A percentile compares a stretch with the other conserved stretches of the same genome.
phyloP scores from a whole-genome alignment of 805 yeast species.

The Candida pini region DNA sequence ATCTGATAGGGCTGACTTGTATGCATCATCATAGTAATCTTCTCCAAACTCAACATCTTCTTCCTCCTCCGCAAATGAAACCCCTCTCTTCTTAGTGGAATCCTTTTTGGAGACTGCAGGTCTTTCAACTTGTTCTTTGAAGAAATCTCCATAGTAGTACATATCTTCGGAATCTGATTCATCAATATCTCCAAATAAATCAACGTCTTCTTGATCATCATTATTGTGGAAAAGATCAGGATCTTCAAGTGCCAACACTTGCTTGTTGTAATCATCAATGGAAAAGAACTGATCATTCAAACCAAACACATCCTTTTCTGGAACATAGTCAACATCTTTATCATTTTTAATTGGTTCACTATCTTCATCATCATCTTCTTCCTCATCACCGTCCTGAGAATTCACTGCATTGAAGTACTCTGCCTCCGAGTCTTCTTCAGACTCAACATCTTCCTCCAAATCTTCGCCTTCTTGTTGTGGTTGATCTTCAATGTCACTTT shows the following conservation, averaged over 20 bases:
- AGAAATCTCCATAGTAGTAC: conserved; percentile 63
- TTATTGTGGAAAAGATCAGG: conserved; percentile 35
- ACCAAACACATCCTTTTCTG: conserved; percentile 50
- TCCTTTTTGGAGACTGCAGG: conserved; percentile 13
- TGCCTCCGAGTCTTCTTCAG: conserved; percentile 25
- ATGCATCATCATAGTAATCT: conserved; percentile 56
- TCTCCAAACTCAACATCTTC: conserved; percentile 48
- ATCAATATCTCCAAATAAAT: conserved; percentile 46
- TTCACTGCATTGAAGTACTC: conserved; percentile 19
- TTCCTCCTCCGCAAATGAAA: conserved; percentile 15
- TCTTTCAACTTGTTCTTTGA: conserved; percentile 32
- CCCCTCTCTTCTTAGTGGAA: conserved; percentile 8
- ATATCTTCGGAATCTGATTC: conserved; percentile 44
- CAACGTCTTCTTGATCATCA: conserved; percentile 47
- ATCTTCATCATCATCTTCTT: conserved; percentile 25
- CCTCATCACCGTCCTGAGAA: conserved; percentile 8
- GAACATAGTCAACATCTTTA: conserved; percentile 17
- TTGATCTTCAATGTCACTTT: conserved; percentile 10
- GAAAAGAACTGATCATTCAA: conserved; percentile 81
- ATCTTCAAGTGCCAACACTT: conserved; percentile 58
- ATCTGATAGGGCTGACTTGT: conserved; percentile 58
- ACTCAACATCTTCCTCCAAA: conserved; percentile 22
- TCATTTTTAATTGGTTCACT: conserved; percentile 18
- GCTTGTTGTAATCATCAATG: conserved; percentile 78
- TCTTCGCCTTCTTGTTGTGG: conserved; percentile 23